These are phyloP conservation scores for Suillus fuscotomentosus DNA, from an alignment of 768 basidiomycete species.

Conservation along the genomic window DNA sequence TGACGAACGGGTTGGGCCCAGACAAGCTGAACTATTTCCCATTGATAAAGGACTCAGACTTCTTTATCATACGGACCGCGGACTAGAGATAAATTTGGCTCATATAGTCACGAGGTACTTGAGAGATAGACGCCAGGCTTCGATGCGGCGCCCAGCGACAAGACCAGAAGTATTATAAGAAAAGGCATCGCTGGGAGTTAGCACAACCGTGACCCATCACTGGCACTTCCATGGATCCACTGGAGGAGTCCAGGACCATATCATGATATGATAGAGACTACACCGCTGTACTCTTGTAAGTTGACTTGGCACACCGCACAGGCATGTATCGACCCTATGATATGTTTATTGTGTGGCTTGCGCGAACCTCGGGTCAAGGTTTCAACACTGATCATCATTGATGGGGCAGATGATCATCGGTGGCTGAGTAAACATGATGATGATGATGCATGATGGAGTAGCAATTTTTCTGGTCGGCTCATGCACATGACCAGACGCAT, in stretches of 20 bases:
- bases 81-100: neutral
- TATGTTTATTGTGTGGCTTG: neutral
- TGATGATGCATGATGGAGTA: too few species aligned
- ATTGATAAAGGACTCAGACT: slow-evolving; percentile 18
- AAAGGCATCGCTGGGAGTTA: too few species aligned
- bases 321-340: neutral
- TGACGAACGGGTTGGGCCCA: neutral
- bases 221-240: neutral
- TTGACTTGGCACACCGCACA: neutral
- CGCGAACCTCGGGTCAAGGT: neutral
- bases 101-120: neutral
- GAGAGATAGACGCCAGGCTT: too few species aligned
- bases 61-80: slow-evolving; percentile 13
- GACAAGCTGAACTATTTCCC: slow-evolving; percentile 10
- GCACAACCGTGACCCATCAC: too few species aligned
- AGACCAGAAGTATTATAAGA: too few species aligned
- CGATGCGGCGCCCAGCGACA: neutral
- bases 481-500: neutral
- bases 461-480: too few species aligned
- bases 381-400: too few species aligned
- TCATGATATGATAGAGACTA: neutral
- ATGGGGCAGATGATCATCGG: too few species aligned
- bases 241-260: too few species aligned
- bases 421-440: neutral
- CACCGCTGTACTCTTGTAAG: neutral